These are phyloP conservation scores for Beauveria brongniartii DNA, from an alignment of 2,329 filamentous ascomycete species.

Conservation along the genomic window DNA sequence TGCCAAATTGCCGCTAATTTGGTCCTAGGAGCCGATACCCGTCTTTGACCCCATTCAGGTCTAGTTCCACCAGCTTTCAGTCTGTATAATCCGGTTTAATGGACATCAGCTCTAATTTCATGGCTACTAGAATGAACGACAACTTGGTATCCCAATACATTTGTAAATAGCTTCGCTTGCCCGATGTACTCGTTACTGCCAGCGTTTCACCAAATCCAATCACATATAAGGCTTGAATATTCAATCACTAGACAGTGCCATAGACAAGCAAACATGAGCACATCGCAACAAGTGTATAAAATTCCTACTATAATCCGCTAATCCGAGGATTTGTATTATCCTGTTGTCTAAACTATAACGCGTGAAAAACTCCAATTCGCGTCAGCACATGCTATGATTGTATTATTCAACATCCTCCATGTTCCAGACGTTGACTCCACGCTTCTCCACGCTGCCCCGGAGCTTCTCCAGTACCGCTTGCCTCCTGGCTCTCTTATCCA, in stretches of 20 bases:
- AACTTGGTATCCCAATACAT: no score
- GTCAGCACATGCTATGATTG: slow-evolving; percentile 14
- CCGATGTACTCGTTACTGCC: no score
- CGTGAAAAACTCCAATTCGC: slow-evolving; percentile 1
- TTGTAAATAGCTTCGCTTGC: no score
- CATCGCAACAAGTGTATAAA: background rate
- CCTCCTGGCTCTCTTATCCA: slow-evolving; percentile 44
- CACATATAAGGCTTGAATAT: no score
- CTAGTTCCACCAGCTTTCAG: no score
- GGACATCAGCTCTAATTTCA: no score
- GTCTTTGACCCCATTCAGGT: background rate
- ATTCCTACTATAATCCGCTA: background rate
- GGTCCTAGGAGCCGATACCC: background rate
- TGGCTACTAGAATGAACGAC: no score
- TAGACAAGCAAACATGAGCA: background rate
- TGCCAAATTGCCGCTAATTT: background rate
- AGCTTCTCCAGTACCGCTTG: slow-evolving; percentile 46
- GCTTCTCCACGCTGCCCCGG: slow-evolving; percentile 39
- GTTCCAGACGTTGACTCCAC: slow-evolving; percentile 41
- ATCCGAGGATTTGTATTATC: slow-evolving; percentile 13
- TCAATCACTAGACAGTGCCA: no score
- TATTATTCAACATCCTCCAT: slow-evolving; percentile 40
- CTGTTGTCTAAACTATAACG: slow-evolving; percentile 19
- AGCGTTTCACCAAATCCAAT: no score
- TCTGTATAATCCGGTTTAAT: no score